These are phyloP conservation scores for Emergomyces orientalis DNA, from an alignment of 2,329 filamentous ascomycete species.

Conservation along the genomic window DNA sequence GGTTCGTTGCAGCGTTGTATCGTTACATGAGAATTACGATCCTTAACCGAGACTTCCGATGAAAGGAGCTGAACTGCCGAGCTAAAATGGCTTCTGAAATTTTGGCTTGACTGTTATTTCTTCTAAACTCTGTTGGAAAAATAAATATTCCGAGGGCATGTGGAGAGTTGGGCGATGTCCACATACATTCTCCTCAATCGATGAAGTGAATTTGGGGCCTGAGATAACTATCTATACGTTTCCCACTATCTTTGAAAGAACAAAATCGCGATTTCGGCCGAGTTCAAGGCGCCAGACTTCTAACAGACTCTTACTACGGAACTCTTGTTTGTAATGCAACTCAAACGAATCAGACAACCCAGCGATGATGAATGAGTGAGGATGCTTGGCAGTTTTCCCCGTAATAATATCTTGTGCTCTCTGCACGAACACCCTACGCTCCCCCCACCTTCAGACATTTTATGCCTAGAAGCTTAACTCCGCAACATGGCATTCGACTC, in stretches of 20 bases:
- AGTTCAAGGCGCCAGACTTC: too few species aligned
- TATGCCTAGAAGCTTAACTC: conserved; percentile 1
- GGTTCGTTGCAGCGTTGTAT: background rate
- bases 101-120: background rate
- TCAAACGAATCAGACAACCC: background rate
- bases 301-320: too few species aligned
- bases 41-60: background rate
- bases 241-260: background rate
- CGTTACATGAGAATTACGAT: background rate
- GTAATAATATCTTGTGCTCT: background rate
- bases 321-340: background rate
- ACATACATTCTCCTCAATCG: background rate
- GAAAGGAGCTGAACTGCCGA: background rate
- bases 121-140: background rate
- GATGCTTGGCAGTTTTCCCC: background rate
- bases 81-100: background rate
- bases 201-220: background rate
- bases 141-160: background rate
- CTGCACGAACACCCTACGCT: too few species aligned
- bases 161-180: background rate
- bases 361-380: background rate
- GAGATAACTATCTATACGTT: background rate
- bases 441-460: background rate
- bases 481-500: background rate
- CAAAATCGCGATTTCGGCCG: background rate